phyloP scores from a whole-genome alignment of 352 stramenopile genomes.

The Pythium monospermum region DNA sequence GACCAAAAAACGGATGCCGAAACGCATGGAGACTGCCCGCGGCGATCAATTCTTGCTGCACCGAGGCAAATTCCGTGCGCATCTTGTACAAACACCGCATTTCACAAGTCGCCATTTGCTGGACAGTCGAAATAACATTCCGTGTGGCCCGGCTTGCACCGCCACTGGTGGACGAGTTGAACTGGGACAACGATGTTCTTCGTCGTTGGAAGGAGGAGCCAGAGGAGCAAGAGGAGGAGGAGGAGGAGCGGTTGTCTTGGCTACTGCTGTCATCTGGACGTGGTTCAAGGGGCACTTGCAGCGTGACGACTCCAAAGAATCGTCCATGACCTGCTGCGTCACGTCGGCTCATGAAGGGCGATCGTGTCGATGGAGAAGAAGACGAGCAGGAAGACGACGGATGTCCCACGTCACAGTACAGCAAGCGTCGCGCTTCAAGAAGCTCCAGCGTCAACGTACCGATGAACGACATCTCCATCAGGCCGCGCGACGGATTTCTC shows the following conservation, averaged over 20 bases:
- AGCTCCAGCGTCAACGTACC: slow-evolving; percentile 56
- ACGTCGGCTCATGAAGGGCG: neutral
- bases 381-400: no score
- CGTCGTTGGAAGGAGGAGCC: neutral
- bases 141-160: no score
- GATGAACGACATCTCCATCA: slow-evolving; percentile 42
- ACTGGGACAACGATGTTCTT: slow-evolving; percentile 5
- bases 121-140: no score
- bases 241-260: neutral
- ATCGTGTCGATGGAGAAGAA: neutral
- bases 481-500: neutral
- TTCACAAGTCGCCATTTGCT: neutral
- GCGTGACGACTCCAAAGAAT: slow-evolving; percentile 17
- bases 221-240: neutral
- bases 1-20: slow-evolving; percentile 40
- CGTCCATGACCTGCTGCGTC: slow-evolving; percentile 10
- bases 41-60: slow-evolving; percentile 47
- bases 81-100: slow-evolving; percentile 35
- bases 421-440: slow-evolving; percentile 38
- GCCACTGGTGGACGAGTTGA: no score
- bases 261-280: neutral
- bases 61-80: slow-evolving; percentile 29
- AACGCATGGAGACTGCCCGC: slow-evolving; percentile 39
- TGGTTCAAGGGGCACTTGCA: slow-evolving; percentile 4
- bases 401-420: slow-evolving; percentile 3